These are phyloP conservation scores for Rhodosporidiobolus sp. DNA, from an alignment of 768 basidiomycete species.

Conservation along the genomic window DNA sequence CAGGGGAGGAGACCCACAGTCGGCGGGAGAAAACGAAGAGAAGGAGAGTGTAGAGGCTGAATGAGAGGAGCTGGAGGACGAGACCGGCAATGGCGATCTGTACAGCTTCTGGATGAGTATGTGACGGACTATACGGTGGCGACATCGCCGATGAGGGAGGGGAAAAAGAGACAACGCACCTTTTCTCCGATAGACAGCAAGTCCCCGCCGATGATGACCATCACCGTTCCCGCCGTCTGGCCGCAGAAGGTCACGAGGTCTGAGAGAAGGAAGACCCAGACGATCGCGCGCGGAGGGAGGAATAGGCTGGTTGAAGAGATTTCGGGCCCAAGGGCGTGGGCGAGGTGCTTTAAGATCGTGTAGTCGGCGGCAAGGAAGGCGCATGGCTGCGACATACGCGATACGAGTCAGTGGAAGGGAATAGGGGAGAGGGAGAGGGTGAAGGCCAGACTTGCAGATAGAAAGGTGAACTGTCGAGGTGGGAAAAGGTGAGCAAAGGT, in stretches of 20 bases:
- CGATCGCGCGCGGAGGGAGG: slow-evolving; percentile 51
- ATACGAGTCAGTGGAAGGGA: too few species aligned
- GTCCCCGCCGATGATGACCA: slow-evolving; percentile 14
- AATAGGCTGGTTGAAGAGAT: slow-evolving; percentile 11
- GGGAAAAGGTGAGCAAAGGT: slow-evolving; percentile 54
- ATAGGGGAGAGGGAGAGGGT: neutral
- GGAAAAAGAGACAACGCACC: neutral
- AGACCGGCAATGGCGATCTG: slow-evolving; percentile 13
- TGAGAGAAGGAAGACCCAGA: slow-evolving; percentile 60
- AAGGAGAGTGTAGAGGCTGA: neutral
- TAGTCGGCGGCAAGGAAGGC: slow-evolving; percentile 63
- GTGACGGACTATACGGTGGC: neutral
- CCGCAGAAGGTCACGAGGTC: slow-evolving; percentile 67
- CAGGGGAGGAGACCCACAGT: slow-evolving; percentile 4
- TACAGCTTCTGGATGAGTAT: neutral
- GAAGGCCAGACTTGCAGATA: slow-evolving; percentile 55
- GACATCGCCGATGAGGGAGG: neutral
- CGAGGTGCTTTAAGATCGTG: slow-evolving; percentile 63
- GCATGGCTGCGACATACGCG: slow-evolving; percentile 67
- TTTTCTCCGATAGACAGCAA: slow-evolving; percentile 29
- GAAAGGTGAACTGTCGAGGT: slow-evolving; percentile 50
- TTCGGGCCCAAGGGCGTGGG: slow-evolving; percentile 52
- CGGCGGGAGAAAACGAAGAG: slow-evolving; percentile 13
- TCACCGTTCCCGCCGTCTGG: slow-evolving; percentile 53
- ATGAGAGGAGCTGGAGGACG: slow-evolving; percentile 3